Base-by-base conservation (phyloP, 768 basidiomycete genomes). In the Boletus rubroflammeus region DNA sequence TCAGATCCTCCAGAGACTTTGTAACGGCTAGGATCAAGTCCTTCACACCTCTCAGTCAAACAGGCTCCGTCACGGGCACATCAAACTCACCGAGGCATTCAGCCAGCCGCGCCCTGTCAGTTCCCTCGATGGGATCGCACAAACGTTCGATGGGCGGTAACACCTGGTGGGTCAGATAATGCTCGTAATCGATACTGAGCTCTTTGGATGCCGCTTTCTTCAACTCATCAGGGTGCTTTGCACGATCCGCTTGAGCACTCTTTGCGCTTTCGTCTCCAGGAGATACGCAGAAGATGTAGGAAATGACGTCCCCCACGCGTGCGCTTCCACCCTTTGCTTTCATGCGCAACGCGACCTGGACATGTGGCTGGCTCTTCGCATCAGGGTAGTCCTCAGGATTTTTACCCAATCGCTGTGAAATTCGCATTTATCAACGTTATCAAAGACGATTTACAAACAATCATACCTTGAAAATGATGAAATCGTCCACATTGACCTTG, bases 381-480 rank as follows among this genome's bases (percentile, higher is more conserved):
- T 98, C 96, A 0, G 96, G 95, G 66, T 98, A 99, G 63, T 97
- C 95, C 62, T 96, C 90, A 0, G 96, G 96, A 57, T 92, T 92
- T 76, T 98, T 98, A 14, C 97, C 92, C 51, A 99, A 78, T 51
- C 97, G 89, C 93, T 97, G 65, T 23, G 25, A 32, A 29, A 46
- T 29, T 31, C 34, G 9, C 26, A 1, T 49, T 23, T 26, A 47
- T 52, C 40, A 38, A 11, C 9, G 19, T 41, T 43, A 13, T 26
- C 19, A 43, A 35, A 36, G 9, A 36, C 2, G 8, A 2, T 15
- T 7, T 5, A 31, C 10, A 23, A n/a, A 9, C 3, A 1, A 0
- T 57, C 76, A 5, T 32, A 93, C 93, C 81, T 99, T 99, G 79
- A 82, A 85, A 64, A 99, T 83, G 64, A 94, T 93, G 73, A 94